Evolutionary conservation across 2,329 filamentous ascomycete species (phyloP).

Genomic region (Claviceps citrina): DNA sequence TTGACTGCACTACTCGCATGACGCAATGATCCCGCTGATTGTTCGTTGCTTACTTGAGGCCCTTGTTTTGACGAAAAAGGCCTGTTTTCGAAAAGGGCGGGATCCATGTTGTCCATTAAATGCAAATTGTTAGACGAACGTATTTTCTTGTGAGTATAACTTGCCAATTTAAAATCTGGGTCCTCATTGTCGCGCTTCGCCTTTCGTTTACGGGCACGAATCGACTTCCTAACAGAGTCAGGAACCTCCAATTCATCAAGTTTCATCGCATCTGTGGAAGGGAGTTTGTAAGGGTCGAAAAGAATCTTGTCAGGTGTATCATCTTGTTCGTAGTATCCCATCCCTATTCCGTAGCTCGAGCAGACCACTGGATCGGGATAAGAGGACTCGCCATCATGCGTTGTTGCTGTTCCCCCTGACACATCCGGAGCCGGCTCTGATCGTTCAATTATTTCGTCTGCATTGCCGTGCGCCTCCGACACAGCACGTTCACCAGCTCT

Average conservation of each 20-base stretch:
- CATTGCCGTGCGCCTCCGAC: background rate
- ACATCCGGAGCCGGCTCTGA: background rate
- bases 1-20: conserved; percentile 18
- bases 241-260: conserved; percentile 32
- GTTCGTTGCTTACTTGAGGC: conserved; percentile 5
- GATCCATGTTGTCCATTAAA: conserved; percentile 32
- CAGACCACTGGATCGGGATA: conserved; percentile 36
- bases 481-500: background rate
- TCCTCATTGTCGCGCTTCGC: conserved; percentile 37
- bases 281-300: conserved; percentile 42
- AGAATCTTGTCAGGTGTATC: conserved; percentile 42
- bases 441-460: background rate
- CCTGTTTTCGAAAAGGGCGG: conserved; percentile 29
- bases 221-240: conserved; percentile 39
- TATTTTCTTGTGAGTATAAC: conserved; percentile 27
- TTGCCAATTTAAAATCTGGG: conserved; percentile 35
- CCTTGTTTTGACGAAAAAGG: background rate
- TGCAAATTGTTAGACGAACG: conserved; percentile 16
- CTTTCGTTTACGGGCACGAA: conserved; percentile 37
- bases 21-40: conserved; percentile 6
- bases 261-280: conserved; percentile 28
- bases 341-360: conserved; percentile 36
- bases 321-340: conserved; percentile 46
- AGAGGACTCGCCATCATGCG: conserved; percentile 14
- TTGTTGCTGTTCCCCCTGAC: background rate